Evolutionary conservation across 2,329 filamentous ascomycete genomes (phyloP).

Genomic region (Nannizziopsis barbatae): DNA sequence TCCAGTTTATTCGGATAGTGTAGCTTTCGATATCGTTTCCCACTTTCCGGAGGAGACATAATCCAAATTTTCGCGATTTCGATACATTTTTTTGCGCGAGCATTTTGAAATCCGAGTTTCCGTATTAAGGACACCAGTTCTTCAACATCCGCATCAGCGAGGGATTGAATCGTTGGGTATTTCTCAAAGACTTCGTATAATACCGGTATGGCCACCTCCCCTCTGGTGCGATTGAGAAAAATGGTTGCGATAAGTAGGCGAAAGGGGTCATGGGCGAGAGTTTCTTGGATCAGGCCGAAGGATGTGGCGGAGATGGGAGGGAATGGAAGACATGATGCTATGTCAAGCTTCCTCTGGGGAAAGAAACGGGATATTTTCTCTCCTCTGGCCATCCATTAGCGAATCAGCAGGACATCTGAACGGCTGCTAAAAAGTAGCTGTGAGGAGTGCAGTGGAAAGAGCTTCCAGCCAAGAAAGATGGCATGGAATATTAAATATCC

Average conservation of each 20-base stretch:
- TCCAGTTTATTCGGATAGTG: constrained; percentile 45
- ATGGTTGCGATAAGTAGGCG: constrained; percentile 70
- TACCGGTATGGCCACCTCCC: constrained; percentile 61
- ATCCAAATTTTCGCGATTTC: constrained; percentile 60
- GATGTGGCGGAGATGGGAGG: constrained; percentile 50
- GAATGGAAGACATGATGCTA: constrained; percentile 45
- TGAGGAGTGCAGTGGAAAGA: neutral
- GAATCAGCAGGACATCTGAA: neutral
- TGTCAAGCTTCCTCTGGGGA: constrained; percentile 22
- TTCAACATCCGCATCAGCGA: constrained; percentile 47
- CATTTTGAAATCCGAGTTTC: constrained; percentile 58
- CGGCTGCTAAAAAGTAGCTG: neutral
- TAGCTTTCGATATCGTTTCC: constrained; percentile 46
- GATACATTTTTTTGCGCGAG: constrained; percentile 57
- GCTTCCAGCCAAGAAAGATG: neutral
- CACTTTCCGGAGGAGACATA: constrained; percentile 48
- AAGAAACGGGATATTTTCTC: constrained; percentile 37
- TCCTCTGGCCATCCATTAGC: constrained; percentile 16
- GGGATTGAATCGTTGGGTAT: constrained; percentile 55
- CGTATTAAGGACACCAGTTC: constrained; percentile 54
- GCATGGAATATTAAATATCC: neutral
- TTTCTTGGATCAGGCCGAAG: constrained; percentile 79
- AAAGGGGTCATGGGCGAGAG: constrained; percentile 63
- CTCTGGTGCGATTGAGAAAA: constrained; percentile 72
- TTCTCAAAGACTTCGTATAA: constrained; percentile 56